phyloP scores from a whole-genome alignment of 192 early-diverging fungal species.

The Coemansia sp. region DNA sequence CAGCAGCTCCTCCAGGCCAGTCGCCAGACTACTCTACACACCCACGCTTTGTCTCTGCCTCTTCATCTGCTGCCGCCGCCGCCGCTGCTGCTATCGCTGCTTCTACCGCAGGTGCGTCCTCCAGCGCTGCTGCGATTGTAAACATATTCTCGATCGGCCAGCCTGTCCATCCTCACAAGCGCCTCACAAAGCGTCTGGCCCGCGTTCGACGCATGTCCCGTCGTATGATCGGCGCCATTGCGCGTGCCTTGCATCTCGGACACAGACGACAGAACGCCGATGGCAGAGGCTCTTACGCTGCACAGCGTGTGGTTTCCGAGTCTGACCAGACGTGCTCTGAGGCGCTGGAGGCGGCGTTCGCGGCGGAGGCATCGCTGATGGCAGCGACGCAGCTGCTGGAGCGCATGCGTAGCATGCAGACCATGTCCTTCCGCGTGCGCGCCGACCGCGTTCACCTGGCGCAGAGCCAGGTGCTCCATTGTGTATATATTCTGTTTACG shows the following conservation, averaged over 20 bases:
- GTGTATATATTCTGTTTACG: conserved; percentile 56
- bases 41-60: neutral
- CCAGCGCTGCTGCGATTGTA: conserved; percentile 32
- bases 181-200: conserved; percentile 10
- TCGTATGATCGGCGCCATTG: conserved; percentile 12
- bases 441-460: conserved; percentile 62
- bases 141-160: conserved; percentile 42
- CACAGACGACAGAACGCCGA: neutral
- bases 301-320: neutral
- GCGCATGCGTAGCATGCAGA: conserved; percentile 21
- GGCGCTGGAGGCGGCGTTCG: conserved; percentile 17
- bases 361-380: conserved; percentile 35
- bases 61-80: neutral
- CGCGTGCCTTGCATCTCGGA: conserved; percentile 11
- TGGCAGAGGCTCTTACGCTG: neutral
- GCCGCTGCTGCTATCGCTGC: neutral
- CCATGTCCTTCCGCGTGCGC: conserved; percentile 40
- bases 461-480: conserved; percentile 58
- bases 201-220: conserved; percentile 28
- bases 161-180: conserved; percentile 11
- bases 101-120: conserved; percentile 9
- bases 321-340: conserved; percentile 3
- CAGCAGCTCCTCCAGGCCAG: conserved; percentile 1
- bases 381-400: conserved; percentile 29
- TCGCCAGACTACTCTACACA: neutral